A percentile compares a stretch with the other conserved stretches of the same genome.
phyloP scores from a whole-genome alignment of 805 yeast genomes.

The Yarrowia osloensis region DNA sequence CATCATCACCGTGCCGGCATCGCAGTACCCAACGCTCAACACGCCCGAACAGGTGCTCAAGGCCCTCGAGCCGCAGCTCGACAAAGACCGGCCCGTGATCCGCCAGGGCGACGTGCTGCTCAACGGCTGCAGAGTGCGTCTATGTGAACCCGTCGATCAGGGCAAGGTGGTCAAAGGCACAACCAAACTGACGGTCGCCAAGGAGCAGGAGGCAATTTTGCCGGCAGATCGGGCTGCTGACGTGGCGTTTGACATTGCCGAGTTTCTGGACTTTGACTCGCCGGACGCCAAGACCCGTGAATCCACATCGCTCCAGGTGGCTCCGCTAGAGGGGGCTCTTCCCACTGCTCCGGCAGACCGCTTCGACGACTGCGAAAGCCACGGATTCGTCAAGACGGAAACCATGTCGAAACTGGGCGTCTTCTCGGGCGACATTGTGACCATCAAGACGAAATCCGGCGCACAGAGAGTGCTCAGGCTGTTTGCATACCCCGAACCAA shows the following conservation, averaged over 20 bases:
- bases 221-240: neutral
- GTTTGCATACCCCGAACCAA: constrained; percentile 68
- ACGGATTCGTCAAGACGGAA: constrained; percentile 50
- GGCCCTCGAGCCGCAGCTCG: constrained; percentile 35
- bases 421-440: constrained; percentile 68
- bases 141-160: constrained; percentile 75
- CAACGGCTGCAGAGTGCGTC: constrained; percentile 52
- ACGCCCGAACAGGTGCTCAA: constrained; percentile 11
- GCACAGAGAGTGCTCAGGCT: constrained; percentile 47
- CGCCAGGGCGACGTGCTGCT: constrained; percentile 50
- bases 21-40: constrained; percentile 47
- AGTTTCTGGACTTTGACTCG: neutral
- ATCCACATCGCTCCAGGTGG: constrained; percentile 34
- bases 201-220: constrained; percentile 34
- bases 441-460: constrained; percentile 29
- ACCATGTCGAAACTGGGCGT: constrained; percentile 60
- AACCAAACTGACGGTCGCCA: constrained; percentile 60
- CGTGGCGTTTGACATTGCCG: constrained; percentile 9
- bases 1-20: constrained; percentile 50
- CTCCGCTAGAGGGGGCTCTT: constrained; percentile 31
- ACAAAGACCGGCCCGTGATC: constrained; percentile 42
- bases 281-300: constrained; percentile 31
- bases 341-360: constrained; percentile 35
- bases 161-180: constrained; percentile 51
- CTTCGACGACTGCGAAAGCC: constrained; percentile 51